Percentiles rank a stretch among this genome's conserved stretches.
Evolutionary conservation across 768 basidiomycete genomes (phyloP).

Genomic region (Lactifluus subvellereus): DNA sequence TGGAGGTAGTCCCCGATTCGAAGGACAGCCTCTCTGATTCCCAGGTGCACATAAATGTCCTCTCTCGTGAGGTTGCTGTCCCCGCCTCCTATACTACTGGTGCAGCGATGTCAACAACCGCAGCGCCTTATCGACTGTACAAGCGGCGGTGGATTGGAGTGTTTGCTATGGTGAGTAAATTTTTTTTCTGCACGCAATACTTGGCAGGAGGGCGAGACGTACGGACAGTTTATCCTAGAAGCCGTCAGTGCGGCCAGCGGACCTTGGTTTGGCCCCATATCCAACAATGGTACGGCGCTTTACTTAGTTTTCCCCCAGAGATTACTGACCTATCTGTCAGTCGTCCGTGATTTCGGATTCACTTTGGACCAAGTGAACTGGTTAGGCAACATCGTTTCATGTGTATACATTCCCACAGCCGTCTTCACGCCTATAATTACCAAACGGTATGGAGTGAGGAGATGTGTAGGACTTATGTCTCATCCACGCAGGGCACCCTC

Average conservation of each 20-base stretch:
- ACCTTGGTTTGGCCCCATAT: slow-evolving; percentile 85
- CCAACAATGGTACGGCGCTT: slow-evolving; percentile 50
- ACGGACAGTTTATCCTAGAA: slow-evolving; percentile 53
- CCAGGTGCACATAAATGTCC: background rate
- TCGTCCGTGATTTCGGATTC: slow-evolving; percentile 57
- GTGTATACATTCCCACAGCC: slow-evolving; percentile 58
- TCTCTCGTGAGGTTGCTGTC: background rate
- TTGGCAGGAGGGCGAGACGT: background rate
- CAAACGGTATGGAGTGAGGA: slow-evolving; percentile 52
- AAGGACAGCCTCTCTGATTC: background rate
- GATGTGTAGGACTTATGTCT: slow-evolving; percentile 46
- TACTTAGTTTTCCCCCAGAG: background rate
- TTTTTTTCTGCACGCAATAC: background rate
- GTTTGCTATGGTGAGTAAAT: slow-evolving; percentile 48
- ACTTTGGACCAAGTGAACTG: slow-evolving; percentile 71
- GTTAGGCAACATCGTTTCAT: slow-evolving; percentile 64
- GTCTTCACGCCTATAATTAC: slow-evolving; percentile 53
- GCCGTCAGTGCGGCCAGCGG: slow-evolving; percentile 55
- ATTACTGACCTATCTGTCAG: slow-evolving; percentile 32
- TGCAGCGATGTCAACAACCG: background rate
- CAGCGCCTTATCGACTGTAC: slow-evolving; percentile 55
- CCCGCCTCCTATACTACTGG: background rate
- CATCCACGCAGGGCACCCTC: background rate
- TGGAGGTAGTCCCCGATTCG: background rate
- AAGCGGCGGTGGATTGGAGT: slow-evolving; percentile 62